Evolutionary conservation across 495 filamentous ascomycete species (phyloP).

Genomic region (Aspergillus bridgeri): DNA sequence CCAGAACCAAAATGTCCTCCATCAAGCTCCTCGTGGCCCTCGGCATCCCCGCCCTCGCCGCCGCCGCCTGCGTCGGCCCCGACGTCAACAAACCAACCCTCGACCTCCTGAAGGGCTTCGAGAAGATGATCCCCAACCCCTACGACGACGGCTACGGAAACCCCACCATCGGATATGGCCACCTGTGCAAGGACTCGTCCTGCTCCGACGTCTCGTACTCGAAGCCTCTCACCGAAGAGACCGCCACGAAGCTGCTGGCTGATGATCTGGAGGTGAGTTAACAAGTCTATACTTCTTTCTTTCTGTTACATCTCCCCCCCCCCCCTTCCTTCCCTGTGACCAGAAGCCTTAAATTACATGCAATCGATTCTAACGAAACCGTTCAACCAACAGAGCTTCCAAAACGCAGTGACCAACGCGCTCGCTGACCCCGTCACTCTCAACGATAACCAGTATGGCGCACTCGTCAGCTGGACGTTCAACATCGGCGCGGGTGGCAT

Average conservation of each 20-base stretch:
- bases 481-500: slow-evolving; percentile 20
- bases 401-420: slow-evolving; percentile 19
- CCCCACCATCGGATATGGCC: slow-evolving; percentile 51
- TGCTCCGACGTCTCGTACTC: slow-evolving; percentile 44
- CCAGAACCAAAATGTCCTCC: background rate
- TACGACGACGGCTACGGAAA: slow-evolving; percentile 43
- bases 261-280: slow-evolving; percentile 36
- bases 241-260: slow-evolving; percentile 39
- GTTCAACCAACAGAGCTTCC: slow-evolving; percentile 14
- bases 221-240: slow-evolving; percentile 38
- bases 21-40: slow-evolving; percentile 12
- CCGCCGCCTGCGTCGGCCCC: slow-evolving; percentile 27
- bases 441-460: slow-evolving; percentile 25
- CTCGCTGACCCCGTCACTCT: slow-evolving; percentile 21
- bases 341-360: no score
- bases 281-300: background rate
- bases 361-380: background rate
- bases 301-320: no score
- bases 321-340: no score
- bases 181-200: slow-evolving; percentile 38
- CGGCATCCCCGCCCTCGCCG: slow-evolving; percentile 13
- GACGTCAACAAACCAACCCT: slow-evolving; percentile 35
- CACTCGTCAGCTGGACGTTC: slow-evolving; percentile 24
- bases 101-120: slow-evolving; percentile 38
- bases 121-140: slow-evolving; percentile 29